phyloP scores from a whole-genome alignment of 2,329 filamentous ascomycete genomes.

The Trichoderma brevicompactum region DNA sequence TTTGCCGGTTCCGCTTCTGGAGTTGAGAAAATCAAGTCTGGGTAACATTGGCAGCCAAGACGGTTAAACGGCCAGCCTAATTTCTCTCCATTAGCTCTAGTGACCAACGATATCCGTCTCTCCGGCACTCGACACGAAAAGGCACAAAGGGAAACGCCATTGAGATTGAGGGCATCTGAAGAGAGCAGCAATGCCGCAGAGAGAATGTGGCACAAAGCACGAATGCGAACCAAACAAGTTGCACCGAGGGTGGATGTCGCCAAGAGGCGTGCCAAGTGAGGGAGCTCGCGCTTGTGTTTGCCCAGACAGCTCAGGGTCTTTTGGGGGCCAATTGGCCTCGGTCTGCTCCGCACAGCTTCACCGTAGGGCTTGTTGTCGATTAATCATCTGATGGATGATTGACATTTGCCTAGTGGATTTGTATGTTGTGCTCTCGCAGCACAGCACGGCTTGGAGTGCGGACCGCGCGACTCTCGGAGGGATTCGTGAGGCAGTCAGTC shows the following conservation, averaged over 20 bases:
- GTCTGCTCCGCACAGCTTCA: background rate
- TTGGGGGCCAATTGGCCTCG: background rate
- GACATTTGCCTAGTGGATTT: background rate
- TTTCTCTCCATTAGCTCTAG: background rate
- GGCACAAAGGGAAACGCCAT: background rate
- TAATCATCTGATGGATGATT: background rate
- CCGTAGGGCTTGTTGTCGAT: background rate
- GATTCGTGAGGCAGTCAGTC: background rate
- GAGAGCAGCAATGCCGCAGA: background rate
- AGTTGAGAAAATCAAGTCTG: background rate
- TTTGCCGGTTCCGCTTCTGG: background rate
- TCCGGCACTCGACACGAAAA: background rate
- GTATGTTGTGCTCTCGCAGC: too few relatives aligned
- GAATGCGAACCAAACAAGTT: background rate
- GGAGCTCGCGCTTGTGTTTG: background rate
- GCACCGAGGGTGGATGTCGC: background rate
- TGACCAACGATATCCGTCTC: background rate
- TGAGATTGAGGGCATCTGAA: background rate
- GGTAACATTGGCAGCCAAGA: background rate
- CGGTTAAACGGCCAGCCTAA: background rate
- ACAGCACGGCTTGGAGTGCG: background rate
- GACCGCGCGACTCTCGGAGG: background rate
- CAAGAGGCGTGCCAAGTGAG: conserved; percentile 3
- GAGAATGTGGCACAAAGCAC: background rate
- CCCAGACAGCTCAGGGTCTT: background rate